phyloP scores from a whole-genome alignment of 768 basidiomycete genomes.

The Tulasnella sp. region DNA sequence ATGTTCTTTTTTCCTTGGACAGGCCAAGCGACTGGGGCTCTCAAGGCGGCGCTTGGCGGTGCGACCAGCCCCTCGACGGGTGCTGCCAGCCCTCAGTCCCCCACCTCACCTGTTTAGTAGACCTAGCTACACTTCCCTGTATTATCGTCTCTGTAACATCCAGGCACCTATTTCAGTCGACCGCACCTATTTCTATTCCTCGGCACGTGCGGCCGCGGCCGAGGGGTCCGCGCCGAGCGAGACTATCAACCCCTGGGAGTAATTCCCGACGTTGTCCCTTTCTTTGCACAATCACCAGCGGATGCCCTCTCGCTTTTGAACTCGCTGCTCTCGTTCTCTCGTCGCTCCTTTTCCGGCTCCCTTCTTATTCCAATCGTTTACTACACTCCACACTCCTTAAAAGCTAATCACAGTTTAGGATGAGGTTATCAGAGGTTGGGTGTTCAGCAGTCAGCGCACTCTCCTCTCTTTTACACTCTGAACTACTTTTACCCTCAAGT shows the following conservation, averaged over 20 bases:
- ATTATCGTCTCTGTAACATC: not conserved
- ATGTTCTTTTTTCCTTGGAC: not conserved
- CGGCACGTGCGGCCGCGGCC: not conserved
- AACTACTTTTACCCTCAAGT: not conserved
- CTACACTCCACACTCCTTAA: not conserved
- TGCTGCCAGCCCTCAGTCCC: slow-evolving; percentile 10
- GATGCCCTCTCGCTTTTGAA: not conserved
- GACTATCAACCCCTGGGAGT: not conserved
- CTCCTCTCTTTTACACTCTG: not conserved
- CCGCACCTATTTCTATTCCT: not conserved
- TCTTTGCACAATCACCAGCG: not conserved
- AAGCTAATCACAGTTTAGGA: not conserved
- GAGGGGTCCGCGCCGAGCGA: not conserved
- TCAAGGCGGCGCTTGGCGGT: slow-evolving; percentile 10
- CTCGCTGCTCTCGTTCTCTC: not conserved
- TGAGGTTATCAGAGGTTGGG: not conserved
- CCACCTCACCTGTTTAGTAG: not conserved
- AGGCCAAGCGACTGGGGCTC: slow-evolving; percentile 13
- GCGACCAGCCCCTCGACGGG: not conserved
- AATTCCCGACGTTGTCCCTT: not conserved
- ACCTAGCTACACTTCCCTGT: not conserved
- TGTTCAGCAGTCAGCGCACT: not conserved
- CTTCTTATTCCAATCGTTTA: not conserved
- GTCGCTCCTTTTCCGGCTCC: not conserved
- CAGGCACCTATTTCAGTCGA: not conserved